Evolutionary conservation across 2,329 filamentous ascomycete species (phyloP), one percentile per base, ranked within the genome.

Genomic region (Pseudogymnoascus destructans): DNA sequence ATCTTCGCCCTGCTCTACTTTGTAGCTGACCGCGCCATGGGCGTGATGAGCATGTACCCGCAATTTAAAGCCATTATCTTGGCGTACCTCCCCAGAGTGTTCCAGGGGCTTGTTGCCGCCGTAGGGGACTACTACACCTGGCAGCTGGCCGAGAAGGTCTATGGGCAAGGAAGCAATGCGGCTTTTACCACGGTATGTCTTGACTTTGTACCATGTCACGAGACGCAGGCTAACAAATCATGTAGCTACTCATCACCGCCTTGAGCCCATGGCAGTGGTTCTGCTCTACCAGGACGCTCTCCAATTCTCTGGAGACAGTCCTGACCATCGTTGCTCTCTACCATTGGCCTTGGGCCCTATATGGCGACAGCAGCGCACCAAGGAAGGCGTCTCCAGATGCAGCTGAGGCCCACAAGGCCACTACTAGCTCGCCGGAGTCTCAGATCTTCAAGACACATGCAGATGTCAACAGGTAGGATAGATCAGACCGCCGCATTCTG

Each of bases 191-290:
- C 86, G 64, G 89, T 93, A 78, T 54, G 63, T 64, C 23, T 13
- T 46, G 2, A 0, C 3, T 7, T 19, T 17, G 10, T 30, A 15
- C n/a, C 7, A 36, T 57, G 30, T 35, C 21, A 32, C n/a, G 21
- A 2, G 35, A 13, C 17, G 9, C 5, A 19, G 8, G 33, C 60
- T 19, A 19, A 27, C 25, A 56, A 6, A 15, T 15, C 59, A 36
- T 42, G 52, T 70, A 90, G 84, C 75, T 95, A 49, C 77, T 79
- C 60, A 78, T 93, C 72, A 84, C 83, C 2, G 71, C 87, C 42
- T 74, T 84, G 66, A 95, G 84, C 71, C 89, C 93, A 5, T 98
- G 93, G 90, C 89, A 96, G 70, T 97, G 89, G 88, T 97, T 93
- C 72, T 93, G 86, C 72, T 93, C 90, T 1, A 92, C 90, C 0